Evolutionary conservation across 257 asterid species (phyloP), one percentile per base, ranked within the genome.

Genomic region (Solanum paucissectum): DNA sequence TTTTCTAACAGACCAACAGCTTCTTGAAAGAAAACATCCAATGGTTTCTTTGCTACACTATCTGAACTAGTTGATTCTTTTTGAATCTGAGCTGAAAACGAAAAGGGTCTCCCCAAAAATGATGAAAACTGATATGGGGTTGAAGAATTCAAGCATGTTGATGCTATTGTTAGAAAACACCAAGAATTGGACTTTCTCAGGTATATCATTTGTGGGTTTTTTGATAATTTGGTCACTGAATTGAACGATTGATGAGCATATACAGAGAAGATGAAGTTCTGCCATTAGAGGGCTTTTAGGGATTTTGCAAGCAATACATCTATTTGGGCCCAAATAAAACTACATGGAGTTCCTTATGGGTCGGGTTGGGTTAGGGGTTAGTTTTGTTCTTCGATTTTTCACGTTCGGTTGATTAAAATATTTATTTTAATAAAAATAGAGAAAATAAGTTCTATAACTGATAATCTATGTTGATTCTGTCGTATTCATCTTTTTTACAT

Each of bases 1-100:
- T 84, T 87, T 76, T 86, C 92, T 2, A 88, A 23, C 11, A 90
- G 87, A 20, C 92, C 89, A 88, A 93, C 91, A 16, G 95, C 93
- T 88, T 91, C 95, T 89, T 91, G 91, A 90, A 91, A 95, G 90
- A 87, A 90, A 86, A 87, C 86, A 86, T 93, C 88, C 90, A 93
- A 87, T 60, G 92, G 91, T 69, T 23, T 74, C 29, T 85, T 89
- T 42, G 64, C 68, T n/a, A 62, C 46, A 32, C 74, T 89, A 11
- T 83, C 76, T 12, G 86, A 21, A n/a, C 14, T 62, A 16, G 5
- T 21, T 27, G 82, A 62, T 86, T 83, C 89, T 32, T 21, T 34
- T 11, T 85, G 27, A 82, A 85, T 85, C n/a, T 77, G 92, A 87
- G 94, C 38, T 23, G 90, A 88, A 75, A 88, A n/a, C 0, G 95